Percentiles rank a stretch among this genome's conserved stretches.
phyloP scores from a whole-genome alignment of 306 rosid species.

The Inga laurina region DNA sequence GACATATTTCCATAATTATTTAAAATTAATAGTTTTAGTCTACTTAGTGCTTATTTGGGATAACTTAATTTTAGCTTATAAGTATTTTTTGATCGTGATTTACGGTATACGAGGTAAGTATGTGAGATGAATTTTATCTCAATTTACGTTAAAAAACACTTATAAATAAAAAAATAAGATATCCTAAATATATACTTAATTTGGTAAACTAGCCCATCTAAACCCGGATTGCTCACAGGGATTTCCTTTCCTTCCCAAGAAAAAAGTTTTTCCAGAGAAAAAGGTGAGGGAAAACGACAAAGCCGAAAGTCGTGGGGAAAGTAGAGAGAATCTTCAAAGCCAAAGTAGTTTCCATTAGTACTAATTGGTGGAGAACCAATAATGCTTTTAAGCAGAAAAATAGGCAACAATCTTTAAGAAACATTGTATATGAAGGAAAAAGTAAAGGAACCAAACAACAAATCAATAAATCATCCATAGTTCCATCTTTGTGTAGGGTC shows the following conservation, averaged over 20 bases:
- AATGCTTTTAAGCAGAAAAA: slow-evolving; percentile 20
- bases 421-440: slow-evolving; percentile 7
- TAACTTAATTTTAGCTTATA: no score
- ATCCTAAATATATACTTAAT: not conserved
- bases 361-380: slow-evolving; percentile 16
- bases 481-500: slow-evolving; percentile 33
- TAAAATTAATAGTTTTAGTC: not conserved
- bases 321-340: slow-evolving; percentile 28
- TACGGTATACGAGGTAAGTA: no score
- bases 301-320: slow-evolving; percentile 46
- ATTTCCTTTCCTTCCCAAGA: not conserved
- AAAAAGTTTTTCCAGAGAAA: not conserved
- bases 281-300: not conserved
- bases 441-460: not conserved
- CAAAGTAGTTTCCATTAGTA: slow-evolving; percentile 22
- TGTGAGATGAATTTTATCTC: no score
- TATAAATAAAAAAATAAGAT: no score
- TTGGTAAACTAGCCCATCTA: not conserved
- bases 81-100: no score
- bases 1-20: not conserved
- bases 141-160: no score
- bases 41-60: not conserved
- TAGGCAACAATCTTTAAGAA: not conserved
- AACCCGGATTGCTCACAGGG: not conserved
- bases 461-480: slow-evolving; percentile 3